phyloP scores from a whole-genome alignment of 495 filamentous ascomycete species.

The Terfezia boudieri region DNA sequence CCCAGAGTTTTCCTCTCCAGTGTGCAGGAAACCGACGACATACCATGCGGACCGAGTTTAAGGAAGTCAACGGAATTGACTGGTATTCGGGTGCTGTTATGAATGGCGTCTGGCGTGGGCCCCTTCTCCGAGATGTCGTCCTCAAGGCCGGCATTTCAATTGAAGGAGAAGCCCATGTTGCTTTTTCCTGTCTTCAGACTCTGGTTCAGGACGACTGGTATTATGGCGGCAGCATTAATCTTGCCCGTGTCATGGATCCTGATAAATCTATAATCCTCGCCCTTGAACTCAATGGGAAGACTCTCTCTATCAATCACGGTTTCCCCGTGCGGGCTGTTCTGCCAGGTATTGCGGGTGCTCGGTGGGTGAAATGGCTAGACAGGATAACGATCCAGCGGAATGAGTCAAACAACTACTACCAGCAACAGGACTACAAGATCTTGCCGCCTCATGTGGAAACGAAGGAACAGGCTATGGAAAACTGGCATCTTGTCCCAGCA shows the following conservation, averaged over 20 bases:
- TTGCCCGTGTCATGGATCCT: conserved; percentile 26
- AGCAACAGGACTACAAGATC: conserved; percentile 30
- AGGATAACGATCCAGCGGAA: conserved; percentile 24
- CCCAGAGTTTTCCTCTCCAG: conserved; percentile 12
- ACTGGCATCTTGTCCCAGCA: conserved; percentile 25
- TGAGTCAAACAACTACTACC: conserved; percentile 28
- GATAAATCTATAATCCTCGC: conserved; percentile 32
- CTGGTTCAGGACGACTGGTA: conserved; percentile 31
- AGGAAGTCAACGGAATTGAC: conserved; percentile 39
- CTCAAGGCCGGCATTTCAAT: conserved; percentile 20
- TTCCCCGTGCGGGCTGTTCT: conserved; percentile 28
- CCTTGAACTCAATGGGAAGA: conserved; percentile 27
- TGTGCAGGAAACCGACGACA: conserved; percentile 43
- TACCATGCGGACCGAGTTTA: conserved; percentile 38
- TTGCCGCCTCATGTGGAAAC: conserved; percentile 26
- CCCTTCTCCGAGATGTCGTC: conserved; percentile 32
- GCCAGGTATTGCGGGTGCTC: conserved; percentile 28
- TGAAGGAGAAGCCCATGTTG: conserved; percentile 24
- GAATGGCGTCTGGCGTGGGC: conserved; percentile 38
- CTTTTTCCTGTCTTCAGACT: conserved; percentile 31
- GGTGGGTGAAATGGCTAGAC: conserved; percentile 35
- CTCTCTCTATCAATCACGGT: conserved; percentile 27
- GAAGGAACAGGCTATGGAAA: conserved; percentile 26
- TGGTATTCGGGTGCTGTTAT: conserved; percentile 42
- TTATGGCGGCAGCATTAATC: conserved; percentile 32